Evolutionary conservation across 164 flowering plant species (phyloP).

Genomic region (Akebia trifoliata): DNA sequence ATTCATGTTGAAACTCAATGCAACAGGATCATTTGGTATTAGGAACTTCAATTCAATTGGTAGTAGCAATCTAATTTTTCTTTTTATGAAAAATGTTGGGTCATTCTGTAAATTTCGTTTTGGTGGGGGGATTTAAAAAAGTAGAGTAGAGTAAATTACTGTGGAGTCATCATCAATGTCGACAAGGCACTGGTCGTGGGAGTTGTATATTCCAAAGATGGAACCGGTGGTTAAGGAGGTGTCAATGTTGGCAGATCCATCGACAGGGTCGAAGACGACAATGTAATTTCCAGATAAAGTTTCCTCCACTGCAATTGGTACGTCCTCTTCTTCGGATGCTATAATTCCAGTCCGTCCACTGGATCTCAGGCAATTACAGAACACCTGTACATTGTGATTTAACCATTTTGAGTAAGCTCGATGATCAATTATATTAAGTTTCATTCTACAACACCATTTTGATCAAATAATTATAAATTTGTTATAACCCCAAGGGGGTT

Average conservation of each 20-base stretch:
- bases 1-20: too few species aligned
- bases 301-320: slow-evolving; percentile 69
- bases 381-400: slow-evolving; percentile 33
- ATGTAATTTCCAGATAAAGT: slow-evolving; percentile 65
- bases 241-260: slow-evolving; percentile 68
- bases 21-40: too few species aligned
- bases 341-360: slow-evolving; percentile 62
- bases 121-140: too few species aligned
- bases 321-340: slow-evolving; percentile 72
- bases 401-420: not conserved
- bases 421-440: not conserved
- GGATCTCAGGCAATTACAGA: slow-evolving; percentile 58
- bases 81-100: too few species aligned
- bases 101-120: too few species aligned
- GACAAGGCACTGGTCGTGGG: slow-evolving; percentile 54
- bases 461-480: too few species aligned
- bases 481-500: too few species aligned
- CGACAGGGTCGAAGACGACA: slow-evolving; percentile 67
- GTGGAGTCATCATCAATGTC: slow-evolving; percentile 43
- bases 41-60: too few species aligned
- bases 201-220: slow-evolving; percentile 64
- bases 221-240: slow-evolving; percentile 59
- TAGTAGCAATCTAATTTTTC: too few species aligned
- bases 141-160: slow-evolving; percentile 24
- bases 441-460: too few species aligned